Evolutionary conservation across 257 asterid species (phyloP), one percentile per base, ranked within the genome.

Genomic region (Plantago elongata): DNA sequence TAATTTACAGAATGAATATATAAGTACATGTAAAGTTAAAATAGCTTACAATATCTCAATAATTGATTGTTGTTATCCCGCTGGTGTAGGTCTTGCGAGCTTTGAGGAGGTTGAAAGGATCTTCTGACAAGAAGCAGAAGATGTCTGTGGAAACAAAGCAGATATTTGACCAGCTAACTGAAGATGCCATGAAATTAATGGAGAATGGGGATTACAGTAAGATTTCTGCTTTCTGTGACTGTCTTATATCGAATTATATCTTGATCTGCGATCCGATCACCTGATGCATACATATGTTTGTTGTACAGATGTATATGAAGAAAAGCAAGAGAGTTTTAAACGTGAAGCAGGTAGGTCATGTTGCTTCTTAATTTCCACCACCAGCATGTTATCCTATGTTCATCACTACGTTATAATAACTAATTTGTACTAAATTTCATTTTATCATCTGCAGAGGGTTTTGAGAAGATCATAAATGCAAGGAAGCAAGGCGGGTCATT

Each of bases 51-150:
- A 16, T 14, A 10, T 7, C 43, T 9, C 9, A 15, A 22, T 38
- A 34, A 11, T 49, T 64, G 13, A 50, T 51, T 37, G 30, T 68
- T 18, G 12, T 51, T 45, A 61, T 45, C 72, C 70, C 51, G 40
- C 18, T 65, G 46, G 63, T n/a, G 56, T 75, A 93, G 99, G 96
- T 93, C 72, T 70, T 89, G 74, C 90, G 78, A 74, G 97, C 87
- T 71, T 77, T 93, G 79, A 85, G 90, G 80, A 93, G 99, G 80
- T 73, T 93, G 72, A 93, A 87, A 78, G 99, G 99, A 40, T 80
- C 99, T 57, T 77, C 81, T 65, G 81, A 83, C 72, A 87, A 76
- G 78, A 90, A 84, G 81, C 90, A 81, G 67, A 93, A 89, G 74
- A 93, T 93, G 99, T 74, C 97, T 16, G 72, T 73, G 56, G 95